Conservation (phyloP, 306 rosid species). For the Fagus sylvatica region DNA sequence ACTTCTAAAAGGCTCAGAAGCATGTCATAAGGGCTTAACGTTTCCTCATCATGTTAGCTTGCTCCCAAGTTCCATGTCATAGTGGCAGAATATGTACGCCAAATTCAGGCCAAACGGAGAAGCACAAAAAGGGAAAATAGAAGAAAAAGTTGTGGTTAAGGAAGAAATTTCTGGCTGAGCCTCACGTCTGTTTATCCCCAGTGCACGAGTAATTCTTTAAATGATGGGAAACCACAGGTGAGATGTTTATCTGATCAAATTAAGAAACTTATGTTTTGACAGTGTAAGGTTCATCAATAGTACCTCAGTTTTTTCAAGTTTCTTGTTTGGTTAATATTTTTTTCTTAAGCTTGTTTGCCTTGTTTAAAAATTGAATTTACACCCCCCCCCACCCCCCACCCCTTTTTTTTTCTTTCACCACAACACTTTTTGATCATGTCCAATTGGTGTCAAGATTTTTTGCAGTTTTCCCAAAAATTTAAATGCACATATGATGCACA, state of each 20-base stretch:
- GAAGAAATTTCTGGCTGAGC: slow-evolving; percentile 32
- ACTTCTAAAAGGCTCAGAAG: slow-evolving; percentile 56
- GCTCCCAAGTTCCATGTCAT: slow-evolving; percentile 59
- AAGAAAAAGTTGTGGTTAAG: slow-evolving; percentile 22
- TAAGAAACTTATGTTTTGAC: not conserved
- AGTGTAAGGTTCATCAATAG: not conserved
- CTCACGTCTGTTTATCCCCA: not conserved
- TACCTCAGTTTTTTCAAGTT: not conserved
- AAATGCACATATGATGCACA: no score
- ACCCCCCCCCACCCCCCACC: no score
- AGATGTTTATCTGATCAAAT: not conserved
- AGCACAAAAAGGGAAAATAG: slow-evolving; percentile 21
- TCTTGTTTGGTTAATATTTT: not conserved
- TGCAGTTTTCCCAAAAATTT: not conserved
- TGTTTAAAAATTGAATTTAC: not conserved
- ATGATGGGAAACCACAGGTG: not conserved
- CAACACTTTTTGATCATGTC: not conserved
- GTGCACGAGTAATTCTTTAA: not conserved
- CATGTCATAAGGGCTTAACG: slow-evolving; percentile 51
- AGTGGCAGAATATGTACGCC: slow-evolving; percentile 41
- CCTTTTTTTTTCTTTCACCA: not conserved
- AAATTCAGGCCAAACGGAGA: slow-evolving; percentile 52
- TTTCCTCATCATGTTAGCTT: slow-evolving; percentile 40
- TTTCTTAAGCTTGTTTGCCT: not conserved
- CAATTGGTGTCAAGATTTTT: not conserved